Base-by-base conservation (phyloP, 129 eudicot genomes). In the Deinandra increscens region DNA sequence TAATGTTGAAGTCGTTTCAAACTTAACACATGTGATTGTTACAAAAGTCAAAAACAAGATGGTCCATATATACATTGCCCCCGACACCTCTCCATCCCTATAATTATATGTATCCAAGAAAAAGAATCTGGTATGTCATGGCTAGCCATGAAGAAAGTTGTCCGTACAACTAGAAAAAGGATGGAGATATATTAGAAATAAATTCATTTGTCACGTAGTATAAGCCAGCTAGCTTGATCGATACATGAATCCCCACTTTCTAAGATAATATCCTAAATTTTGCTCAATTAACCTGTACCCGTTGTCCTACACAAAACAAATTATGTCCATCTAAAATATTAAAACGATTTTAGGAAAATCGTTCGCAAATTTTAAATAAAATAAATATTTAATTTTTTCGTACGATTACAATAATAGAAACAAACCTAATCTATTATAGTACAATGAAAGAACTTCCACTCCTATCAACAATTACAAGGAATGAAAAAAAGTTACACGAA, bases 81-180 rank as follows among this genome's bases (percentile, higher is more conserved):
- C n/a, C 63, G 62, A 62, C 71, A 64, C 78, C 78, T 15, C 70
- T 49, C 78, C 78, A 73, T 73, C 54, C 78, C 71, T 63, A 39
- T n/a, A n/a, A 73, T 73, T 62, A 62, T 46, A 62, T 73, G 66
- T 73, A 68, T 48, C 71, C 70, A 48, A 49, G 71, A 63, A 50
- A 73, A 39, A 19, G 63, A 73, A 73, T 73, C 78, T 48, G 46
- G 49, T 73, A 61, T 46, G 59, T 73, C 70, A 49, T 61, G 77
- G 70, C 78, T 62, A 73, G 70, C 77, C 77, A 73, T 73, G 49
- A 62, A 51, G 78, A 15, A 64, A 73, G 39, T 51, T 45, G 71
- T 73, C 70, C 78, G 71, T 49, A 49, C 71, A 63, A 63, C 70
- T 34, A 73, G 61, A 48, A 49, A 50, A 50, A 34, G 63, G 71